Base-by-base conservation (phyloP, 1,284 basidiomycete species). In the Bjerkandera adusta region DNA sequence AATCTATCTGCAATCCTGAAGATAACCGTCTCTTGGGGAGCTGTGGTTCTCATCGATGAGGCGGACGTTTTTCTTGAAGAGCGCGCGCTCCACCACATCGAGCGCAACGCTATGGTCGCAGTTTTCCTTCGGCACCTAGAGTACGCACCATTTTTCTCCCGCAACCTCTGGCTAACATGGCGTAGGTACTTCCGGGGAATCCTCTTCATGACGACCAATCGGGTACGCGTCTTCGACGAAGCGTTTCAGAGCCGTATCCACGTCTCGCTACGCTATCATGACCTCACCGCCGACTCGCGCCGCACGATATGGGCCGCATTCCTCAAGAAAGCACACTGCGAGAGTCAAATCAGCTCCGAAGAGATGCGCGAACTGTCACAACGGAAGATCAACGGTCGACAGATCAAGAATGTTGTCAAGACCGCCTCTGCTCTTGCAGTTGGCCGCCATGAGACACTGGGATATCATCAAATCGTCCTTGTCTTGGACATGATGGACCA, bases 241-340 rank as follows among this genome's bases (percentile, higher is more conserved):
- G 83, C 82, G 3, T 84, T 84, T 72, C 72, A 81, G 48, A 82
- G 79, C 12, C 78, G 81, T 38, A 81, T 82, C 51, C 79, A 83
- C 59, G 75, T 84, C 48, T 79, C 81, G 2, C 68, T 83, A 1
- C 77, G 79, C 58, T 83, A 81, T 68, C 66, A 67, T 36, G 73
- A 81, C 48, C 74, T 84, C 29, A 66, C 70, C 30, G 61, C 71
- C 16, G 65, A 70, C 26, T 79, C 79, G 7, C 73, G 75, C 50
- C 65, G 68, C 15, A 71, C 78, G 60, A 76, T 83, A 35, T 83
- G 80, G 80, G 60, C 68, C 8, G 79, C 78, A 1, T 83, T 83
- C 66, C 68, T 83, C 48, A 56, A 55, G 36, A 77, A 77, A 53
- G 69, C 75, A 38, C 72, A 71, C 12, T 69, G 68, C 36, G 43